A percentile compares a stretch with the other conserved stretches of the same genome.
Conservation (phyloP, 2,329 filamentous ascomycete genomes). For the Esteya vermicola region DNA sequence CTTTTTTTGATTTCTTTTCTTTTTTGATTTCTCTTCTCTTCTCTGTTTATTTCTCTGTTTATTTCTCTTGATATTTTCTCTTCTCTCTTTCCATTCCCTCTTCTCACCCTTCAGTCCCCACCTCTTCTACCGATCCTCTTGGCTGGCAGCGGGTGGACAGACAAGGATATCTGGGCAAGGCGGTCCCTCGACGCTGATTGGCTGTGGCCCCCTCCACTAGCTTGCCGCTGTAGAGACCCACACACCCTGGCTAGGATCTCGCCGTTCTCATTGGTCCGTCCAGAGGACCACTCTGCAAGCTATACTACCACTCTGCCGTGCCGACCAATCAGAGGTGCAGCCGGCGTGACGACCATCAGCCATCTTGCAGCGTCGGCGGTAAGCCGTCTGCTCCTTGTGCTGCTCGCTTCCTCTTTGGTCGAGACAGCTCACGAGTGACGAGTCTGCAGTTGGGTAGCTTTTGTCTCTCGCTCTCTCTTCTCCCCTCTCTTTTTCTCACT, state of each 20-base stretch:
- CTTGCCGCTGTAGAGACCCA: slow-evolving; percentile 7
- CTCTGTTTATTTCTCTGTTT: too few species aligned
- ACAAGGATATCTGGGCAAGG: slow-evolving; percentile 4
- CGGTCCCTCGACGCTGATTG: slow-evolving; percentile 6
- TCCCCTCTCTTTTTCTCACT: too few species aligned
- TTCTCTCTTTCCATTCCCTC: not conserved
- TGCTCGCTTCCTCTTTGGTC: not conserved
- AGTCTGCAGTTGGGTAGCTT: too few species aligned
- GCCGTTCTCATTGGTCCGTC: slow-evolving; percentile 19
- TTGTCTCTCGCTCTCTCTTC: not conserved
- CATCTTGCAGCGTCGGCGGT: slow-evolving; percentile 26
- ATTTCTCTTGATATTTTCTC: not conserved
- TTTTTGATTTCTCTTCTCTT: not conserved
- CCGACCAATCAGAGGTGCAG: slow-evolving; percentile 22
- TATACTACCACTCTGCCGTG: not conserved
- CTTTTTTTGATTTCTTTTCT: not conserved
- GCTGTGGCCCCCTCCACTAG: not conserved
- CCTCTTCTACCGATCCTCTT: not conserved
- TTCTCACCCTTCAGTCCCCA: too few species aligned
- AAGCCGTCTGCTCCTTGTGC: slow-evolving; percentile 16
- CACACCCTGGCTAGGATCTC: slow-evolving; percentile 14
- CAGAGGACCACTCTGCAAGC: slow-evolving; percentile 5
- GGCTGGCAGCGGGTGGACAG: not conserved
- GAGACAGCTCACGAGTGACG: too few species aligned
- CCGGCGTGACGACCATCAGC: slow-evolving; percentile 24